Base-by-base conservation (phyloP, 176 grass and related monocot species). In the Avena eriantha region DNA sequence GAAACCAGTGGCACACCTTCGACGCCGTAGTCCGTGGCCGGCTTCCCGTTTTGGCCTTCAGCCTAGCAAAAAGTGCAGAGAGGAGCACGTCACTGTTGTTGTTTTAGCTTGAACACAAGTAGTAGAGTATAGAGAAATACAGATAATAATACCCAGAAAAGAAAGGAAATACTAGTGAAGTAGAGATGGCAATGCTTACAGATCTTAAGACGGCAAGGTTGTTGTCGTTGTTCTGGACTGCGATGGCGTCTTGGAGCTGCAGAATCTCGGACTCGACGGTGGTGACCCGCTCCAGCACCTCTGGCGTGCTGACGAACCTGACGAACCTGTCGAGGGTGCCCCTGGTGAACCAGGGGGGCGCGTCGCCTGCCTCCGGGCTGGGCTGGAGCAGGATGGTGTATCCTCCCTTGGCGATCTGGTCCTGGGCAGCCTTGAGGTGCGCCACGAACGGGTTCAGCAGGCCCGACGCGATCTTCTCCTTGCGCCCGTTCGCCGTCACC, bases 281-380 rank as follows among this genome's bases (percentile, higher is more conserved):
- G 4, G 89, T 93, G 12, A 96, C 94, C 22, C 97, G 89, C 77
- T 99, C 97, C 54, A 99, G 88, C 82, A 96, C 84, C 87, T 99
- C 97, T 2, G 94, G 97, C 15, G 97, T 99, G 77, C 97, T 99
- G 21, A 99, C 97, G 58, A 99, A 99, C 67, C 97, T 88, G 74
- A 99, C 97, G 91, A 99, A 99, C 87, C 97, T n/a, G 54, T 96
- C 97, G 49, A 94, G 61, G 7, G 90, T 96, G 29, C 94, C 97
- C 80, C 93, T 96, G 22, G 97, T 96, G 85, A 99, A 99, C 97
- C 97, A 99, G 46, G 75, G 47, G 46, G 75, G 47, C 8, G 67
- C 87, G 74, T 93, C 82, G 63, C 63, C 29, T n/a, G 65, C 80
- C 67, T 58, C 81, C 15, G 75, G 82, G 26, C 85, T 77, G 15